phyloP scores from a whole-genome alignment of 139 green algal species.

The Desmodesmus armatus region DNA sequence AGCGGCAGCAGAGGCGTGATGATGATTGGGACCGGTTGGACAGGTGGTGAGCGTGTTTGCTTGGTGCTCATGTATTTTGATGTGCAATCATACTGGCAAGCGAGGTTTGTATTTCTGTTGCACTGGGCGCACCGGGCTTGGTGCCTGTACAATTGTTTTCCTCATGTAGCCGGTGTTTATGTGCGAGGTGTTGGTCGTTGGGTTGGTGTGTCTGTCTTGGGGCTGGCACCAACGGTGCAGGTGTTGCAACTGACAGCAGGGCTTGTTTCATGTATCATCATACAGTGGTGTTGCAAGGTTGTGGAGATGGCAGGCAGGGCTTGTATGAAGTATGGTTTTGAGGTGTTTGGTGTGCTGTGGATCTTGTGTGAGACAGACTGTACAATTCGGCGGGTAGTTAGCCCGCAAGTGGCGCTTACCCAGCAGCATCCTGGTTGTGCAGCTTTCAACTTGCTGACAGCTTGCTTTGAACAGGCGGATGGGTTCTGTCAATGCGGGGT shows the following conservation, averaged over 20 bases:
- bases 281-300: too few relatives aligned
- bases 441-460: too few relatives aligned
- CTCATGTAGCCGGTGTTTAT: background rate
- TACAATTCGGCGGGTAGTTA: too few relatives aligned
- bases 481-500: too few relatives aligned
- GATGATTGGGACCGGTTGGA: constrained; percentile 34
- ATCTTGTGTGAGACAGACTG: too few relatives aligned
- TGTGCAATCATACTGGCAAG: background rate
- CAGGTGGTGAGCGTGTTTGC: constrained; percentile 28
- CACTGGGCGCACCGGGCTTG: background rate
- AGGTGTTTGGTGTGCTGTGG: too few relatives aligned
- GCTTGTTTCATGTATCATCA: background rate
- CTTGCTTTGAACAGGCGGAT: too few relatives aligned
- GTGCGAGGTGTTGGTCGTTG: background rate
- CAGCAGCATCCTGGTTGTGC: too few relatives aligned
- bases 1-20: background rate
- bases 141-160: background rate
- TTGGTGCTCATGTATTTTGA: background rate
- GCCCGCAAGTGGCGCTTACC: too few relatives aligned
- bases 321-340: too few relatives aligned
- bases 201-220: too few relatives aligned
- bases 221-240: background rate
- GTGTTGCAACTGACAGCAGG: background rate
- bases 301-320: too few relatives aligned
- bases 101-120: background rate